phyloP scores from a whole-genome alignment of 208 protist species.

The Leishmania lainsoni region DNA sequence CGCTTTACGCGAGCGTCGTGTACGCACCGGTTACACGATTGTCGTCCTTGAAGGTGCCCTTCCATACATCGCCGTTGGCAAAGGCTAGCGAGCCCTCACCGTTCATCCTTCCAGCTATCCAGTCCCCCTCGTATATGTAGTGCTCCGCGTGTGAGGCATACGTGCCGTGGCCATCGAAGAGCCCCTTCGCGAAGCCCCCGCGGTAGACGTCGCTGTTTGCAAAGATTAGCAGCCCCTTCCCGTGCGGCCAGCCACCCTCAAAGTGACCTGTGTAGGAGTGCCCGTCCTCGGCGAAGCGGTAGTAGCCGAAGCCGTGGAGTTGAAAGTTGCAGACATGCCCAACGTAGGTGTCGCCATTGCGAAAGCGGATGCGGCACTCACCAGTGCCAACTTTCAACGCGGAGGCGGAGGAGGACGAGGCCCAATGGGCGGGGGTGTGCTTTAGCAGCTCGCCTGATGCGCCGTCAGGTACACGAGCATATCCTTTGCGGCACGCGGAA shows the following conservation, averaged over 20 bases:
- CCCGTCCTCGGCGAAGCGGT: slow-evolving; percentile 44
- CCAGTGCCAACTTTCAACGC: slow-evolving; percentile 32
- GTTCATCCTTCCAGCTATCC: slow-evolving; percentile 61
- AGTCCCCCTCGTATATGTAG: slow-evolving; percentile 73
- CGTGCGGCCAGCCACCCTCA: slow-evolving; percentile 45
- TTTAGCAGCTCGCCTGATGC: not conserved
- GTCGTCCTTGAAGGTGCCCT: slow-evolving; percentile 54
- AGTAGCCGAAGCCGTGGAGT: slow-evolving; percentile 64
- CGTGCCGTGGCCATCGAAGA: slow-evolving; percentile 56
- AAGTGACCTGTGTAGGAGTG: slow-evolving; percentile 65
- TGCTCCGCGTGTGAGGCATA: slow-evolving; percentile 39
- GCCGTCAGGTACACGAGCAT: not conserved
- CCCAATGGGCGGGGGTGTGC: not conserved
- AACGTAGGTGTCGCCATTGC: slow-evolving; percentile 69
- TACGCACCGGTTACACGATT: slow-evolving; percentile 48
- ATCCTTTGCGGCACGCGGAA: not conserved
- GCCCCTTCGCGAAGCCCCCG: slow-evolving; percentile 43
- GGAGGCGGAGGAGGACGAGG: not conserved
- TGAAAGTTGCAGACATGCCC: slow-evolving; percentile 51
- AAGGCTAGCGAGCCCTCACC: slow-evolving; percentile 62
- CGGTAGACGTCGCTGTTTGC: slow-evolving; percentile 68
- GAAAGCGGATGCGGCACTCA: slow-evolving; percentile 51
- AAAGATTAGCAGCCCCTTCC: slow-evolving; percentile 57
- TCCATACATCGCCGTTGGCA: slow-evolving; percentile 76
- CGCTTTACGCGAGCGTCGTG: slow-evolving; percentile 15